Evolutionary conservation across 768 basidiomycete species (phyloP).

Genomic region (Leccinellum albellum): DNA sequence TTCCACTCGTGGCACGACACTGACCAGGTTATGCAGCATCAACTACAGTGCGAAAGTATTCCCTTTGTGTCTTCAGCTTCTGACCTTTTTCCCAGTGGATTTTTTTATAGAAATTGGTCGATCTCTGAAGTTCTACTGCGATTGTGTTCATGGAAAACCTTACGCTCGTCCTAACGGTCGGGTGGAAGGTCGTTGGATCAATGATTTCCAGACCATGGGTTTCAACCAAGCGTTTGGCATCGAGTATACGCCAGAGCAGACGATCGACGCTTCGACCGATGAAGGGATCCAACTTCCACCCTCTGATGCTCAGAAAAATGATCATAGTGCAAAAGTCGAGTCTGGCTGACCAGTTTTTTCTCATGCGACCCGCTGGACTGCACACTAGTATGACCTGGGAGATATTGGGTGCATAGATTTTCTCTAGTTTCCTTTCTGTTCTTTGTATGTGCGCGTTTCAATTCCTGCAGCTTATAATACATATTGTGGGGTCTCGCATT

Average conservation of each 20-base stretch:
- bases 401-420: no score
- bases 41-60: conserved; percentile 39
- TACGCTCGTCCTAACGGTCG: conserved; percentile 17
- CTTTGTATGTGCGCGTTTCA: no score
- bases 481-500: no score
- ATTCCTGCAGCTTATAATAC: no score
- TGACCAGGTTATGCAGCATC: conserved; percentile 31
- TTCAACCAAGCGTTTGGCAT: conserved; percentile 41
- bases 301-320: no score
- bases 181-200: conserved; percentile 16
- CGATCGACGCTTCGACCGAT: conserved; percentile 21
- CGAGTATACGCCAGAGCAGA: conserved; percentile 14
- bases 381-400: no score
- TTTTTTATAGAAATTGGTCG: conserved; percentile 60
- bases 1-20: not conserved
- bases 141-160: conserved; percentile 34
- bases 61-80: not conserved
- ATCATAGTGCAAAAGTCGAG: no score
- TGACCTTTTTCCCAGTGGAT: conserved; percentile 45
- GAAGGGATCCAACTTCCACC: conserved; percentile 30
- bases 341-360: no score
- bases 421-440: no score
- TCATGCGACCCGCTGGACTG: no score
- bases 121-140: conserved; percentile 61
- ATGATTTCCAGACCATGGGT: conserved; percentile 26